These are phyloP conservation scores for Cnidoscolus chayamansa DNA, from an alignment of 441 rosid genomes.

Conservation along the genomic window DNA sequence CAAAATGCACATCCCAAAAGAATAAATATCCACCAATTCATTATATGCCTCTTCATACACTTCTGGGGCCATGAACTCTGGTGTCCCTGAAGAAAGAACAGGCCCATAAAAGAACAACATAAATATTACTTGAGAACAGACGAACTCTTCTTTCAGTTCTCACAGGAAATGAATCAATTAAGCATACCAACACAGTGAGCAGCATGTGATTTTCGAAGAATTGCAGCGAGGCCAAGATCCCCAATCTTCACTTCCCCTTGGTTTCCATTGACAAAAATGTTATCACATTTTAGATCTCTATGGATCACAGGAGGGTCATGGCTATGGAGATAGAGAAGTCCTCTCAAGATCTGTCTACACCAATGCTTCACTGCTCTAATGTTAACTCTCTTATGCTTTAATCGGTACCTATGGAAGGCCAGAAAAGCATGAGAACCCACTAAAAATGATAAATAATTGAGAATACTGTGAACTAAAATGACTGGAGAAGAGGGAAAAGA, in stretches of 20 bases:
- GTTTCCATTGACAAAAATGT: conserved; percentile 89
- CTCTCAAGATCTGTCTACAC: conserved; percentile 93
- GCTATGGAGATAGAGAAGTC: conserved; percentile 79
- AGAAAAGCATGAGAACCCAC: conserved; percentile 5
- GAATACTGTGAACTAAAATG: conserved; percentile 20
- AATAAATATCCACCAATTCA: conserved; percentile 87
- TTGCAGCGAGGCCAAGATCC: conserved; percentile 94
- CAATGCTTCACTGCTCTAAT: conserved; percentile 95
- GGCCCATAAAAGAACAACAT: conserved; percentile 1
- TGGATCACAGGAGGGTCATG: conserved; percentile 95
- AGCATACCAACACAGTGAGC: conserved; percentile 86
- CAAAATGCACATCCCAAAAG: conserved; percentile 94
- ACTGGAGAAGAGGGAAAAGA: conserved; percentile 7
- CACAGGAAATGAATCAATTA: background rate
- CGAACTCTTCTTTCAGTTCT: conserved; percentile 3
- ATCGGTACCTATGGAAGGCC: conserved; percentile 54
- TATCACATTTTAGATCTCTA: conserved; percentile 97
- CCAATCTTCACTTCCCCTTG: conserved; percentile 98
- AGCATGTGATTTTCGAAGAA: conserved; percentile 76
- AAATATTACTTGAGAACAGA: background rate
- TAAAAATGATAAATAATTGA: conserved; percentile 5
- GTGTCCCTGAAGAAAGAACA: conserved; percentile 62
- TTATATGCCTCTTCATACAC: conserved; percentile 89
- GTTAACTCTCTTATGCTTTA: conserved; percentile 83
- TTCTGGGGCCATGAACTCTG: conserved; percentile 99